Evolutionary conservation across 495 filamentous ascomycete species (phyloP), one percentile per base, ranked within the genome.

Genomic region (Aspergillus coremiiformis): DNA sequence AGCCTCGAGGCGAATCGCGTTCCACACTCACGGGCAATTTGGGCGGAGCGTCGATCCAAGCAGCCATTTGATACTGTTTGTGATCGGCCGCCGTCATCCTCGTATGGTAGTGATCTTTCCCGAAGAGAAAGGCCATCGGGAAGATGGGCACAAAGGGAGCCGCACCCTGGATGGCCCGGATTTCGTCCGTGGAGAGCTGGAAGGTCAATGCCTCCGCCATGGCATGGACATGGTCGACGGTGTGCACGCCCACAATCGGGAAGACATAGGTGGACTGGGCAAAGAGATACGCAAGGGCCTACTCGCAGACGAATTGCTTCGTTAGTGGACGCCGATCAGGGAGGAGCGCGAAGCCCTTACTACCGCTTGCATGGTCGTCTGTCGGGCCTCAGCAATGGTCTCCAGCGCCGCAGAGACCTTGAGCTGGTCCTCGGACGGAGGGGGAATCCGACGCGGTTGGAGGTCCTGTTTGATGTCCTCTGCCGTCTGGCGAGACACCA

Each of bases 401-500:
- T 53, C 53, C 30, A 59, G 37, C 4, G 37, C 53, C 24, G 50
- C 49, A 5, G 52, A 59, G 2, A 59, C 45, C 20, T 51, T 43
- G 30, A 56, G 23, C 33, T 59, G 53, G 7, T 49, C 17, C 37
- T 58, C 56, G 3, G 39, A 44, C 47, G 7, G 27, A 9, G 27
- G 12, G 27, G 27, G 12, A 9, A 11, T 11, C 7, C 27, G n/a
- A n/a, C n/a, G n/a, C n/a, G n/a, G n/a, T 30, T 30, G 27, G 2
- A 11, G 8, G 8, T 4, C 27, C 27, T 1, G 3, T 1, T 9
- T 30, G 3, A 30, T 11, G 27, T 9, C n/a, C 23, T 59, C 58
- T 26, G 57, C 41, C 33, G 55, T 50, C 42, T 67, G 60, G 0
- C 46, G 49, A 14, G 61, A 47, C 52, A 66, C 56, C 59, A 74